phyloP scores from a whole-genome alignment of 805 yeast species.

The Millerozyma acaciae region DNA sequence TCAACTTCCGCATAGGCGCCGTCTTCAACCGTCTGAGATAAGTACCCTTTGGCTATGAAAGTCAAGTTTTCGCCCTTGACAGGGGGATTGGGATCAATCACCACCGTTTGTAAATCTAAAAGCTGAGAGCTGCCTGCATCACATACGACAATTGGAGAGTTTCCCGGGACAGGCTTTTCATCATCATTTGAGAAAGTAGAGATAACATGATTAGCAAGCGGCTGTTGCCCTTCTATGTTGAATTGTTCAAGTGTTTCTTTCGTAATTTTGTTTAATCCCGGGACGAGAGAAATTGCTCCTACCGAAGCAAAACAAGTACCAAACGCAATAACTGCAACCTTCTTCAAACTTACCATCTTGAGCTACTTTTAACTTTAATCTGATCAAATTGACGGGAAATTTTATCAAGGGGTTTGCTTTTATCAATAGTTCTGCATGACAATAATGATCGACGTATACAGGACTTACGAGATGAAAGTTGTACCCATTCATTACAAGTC shows the following conservation, averaged over 20 bases:
- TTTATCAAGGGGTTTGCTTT: too few relatives aligned
- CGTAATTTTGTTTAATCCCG: too few relatives aligned
- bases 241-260: too few relatives aligned
- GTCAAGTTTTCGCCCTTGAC: conserved; percentile 79
- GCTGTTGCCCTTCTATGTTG: too few relatives aligned
- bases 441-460: too few relatives aligned
- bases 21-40: conserved; percentile 55
- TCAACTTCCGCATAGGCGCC: conserved; percentile 96
- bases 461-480: too few relatives aligned
- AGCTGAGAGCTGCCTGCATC: conserved; percentile 63
- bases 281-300: conserved; percentile 19
- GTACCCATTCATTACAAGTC: too few relatives aligned
- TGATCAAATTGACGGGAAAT: too few relatives aligned
- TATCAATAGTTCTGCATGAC: too few relatives aligned
- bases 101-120: conserved; percentile 56
- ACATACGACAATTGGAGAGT: conserved; percentile 78
- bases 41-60: conserved; percentile 66
- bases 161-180: conserved; percentile 82
- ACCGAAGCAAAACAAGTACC: conserved; percentile 12
- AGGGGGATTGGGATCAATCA: conserved; percentile 84
- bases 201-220: too few relatives aligned
- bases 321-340: conserved; percentile 10
- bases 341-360: conserved; percentile 20
- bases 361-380: too few relatives aligned
- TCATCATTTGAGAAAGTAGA: conserved; percentile 31